Evolutionary conservation across 108 stramenopile genomes (phyloP).

Genomic region (Nitzschia inconspicua): DNA sequence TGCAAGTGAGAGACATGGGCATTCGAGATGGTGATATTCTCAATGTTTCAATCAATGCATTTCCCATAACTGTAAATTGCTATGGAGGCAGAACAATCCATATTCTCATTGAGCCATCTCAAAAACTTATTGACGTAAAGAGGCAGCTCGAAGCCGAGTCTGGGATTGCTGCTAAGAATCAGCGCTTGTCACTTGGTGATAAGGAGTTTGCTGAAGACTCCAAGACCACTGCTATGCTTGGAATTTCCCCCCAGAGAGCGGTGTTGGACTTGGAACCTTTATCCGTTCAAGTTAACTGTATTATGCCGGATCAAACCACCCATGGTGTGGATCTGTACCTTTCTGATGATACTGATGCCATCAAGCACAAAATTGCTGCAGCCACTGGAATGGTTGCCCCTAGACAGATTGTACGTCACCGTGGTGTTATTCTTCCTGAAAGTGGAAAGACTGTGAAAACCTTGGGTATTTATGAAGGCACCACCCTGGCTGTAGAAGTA

Average conservation of each 20-base stretch:
- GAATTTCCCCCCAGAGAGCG: slow-evolving; percentile 8
- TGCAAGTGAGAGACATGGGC: slow-evolving; percentile 10
- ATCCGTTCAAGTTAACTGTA: neutral
- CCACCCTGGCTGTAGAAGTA: slow-evolving; percentile 9
- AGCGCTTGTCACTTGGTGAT: slow-evolving; percentile 1
- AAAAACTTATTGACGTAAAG: slow-evolving; percentile 10
- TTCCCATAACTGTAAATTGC: slow-evolving; percentile 17
- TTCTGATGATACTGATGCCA: slow-evolving; percentile 4
- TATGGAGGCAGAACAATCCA: slow-evolving; percentile 12
- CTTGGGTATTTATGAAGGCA: slow-evolving; percentile 17
- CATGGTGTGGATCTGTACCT: slow-evolving; percentile 5
- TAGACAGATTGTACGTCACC: slow-evolving; percentile 12
- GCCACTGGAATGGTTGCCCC: slow-evolving; percentile 7
- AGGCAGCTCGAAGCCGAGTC: slow-evolving; percentile 10
- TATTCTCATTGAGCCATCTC: slow-evolving; percentile 13
- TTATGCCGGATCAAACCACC: slow-evolving; percentile 10
- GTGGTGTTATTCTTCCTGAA: slow-evolving; percentile 2
- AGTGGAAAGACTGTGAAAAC: slow-evolving; percentile 3
- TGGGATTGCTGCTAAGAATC: slow-evolving; percentile 21
- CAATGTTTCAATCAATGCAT: slow-evolving; percentile 8
- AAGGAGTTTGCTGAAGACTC: slow-evolving; percentile 4
- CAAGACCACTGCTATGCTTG: neutral
- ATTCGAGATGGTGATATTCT: slow-evolving; percentile 10
- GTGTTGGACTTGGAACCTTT: slow-evolving; percentile 23
- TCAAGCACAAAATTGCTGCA: slow-evolving; percentile 22